Percentiles rank a stretch among this genome's conserved stretches.
Conservation (phyloP, 441 rosid genomes). For the Brassica hybrid region DNA sequence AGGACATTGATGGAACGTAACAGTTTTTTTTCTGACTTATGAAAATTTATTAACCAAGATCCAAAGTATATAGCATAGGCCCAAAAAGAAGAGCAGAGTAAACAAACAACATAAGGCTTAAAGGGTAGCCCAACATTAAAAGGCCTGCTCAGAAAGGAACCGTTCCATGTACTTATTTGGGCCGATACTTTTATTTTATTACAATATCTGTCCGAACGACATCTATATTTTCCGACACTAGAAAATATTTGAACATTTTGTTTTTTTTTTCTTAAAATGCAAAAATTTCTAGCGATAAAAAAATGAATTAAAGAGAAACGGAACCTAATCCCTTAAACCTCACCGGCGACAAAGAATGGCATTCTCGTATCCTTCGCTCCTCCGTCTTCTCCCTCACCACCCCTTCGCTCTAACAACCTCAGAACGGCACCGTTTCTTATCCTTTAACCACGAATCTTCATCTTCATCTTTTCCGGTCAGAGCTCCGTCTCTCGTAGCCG, state of each 20-base stretch:
- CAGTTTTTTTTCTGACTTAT: too few relatives aligned
- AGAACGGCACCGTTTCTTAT: constrained; percentile 29
- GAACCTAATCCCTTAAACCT: constrained; percentile 58
- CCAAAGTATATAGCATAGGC: too few relatives aligned
- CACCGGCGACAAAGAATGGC: constrained; percentile 48
- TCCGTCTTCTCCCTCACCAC: constrained; percentile 49
- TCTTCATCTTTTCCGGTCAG: constrained; percentile 19
- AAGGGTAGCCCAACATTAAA: too few relatives aligned
- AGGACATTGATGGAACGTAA: too few relatives aligned
- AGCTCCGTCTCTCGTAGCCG: constrained; percentile 25
- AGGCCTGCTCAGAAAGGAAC: too few relatives aligned
- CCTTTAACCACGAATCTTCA: constrained; percentile 19
- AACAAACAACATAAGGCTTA: too few relatives aligned
- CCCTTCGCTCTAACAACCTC: constrained; percentile 30
- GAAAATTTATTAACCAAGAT: too few relatives aligned
- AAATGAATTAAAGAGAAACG: background rate
- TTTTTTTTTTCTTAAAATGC: too few relatives aligned
- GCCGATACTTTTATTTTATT: constrained; percentile 16
- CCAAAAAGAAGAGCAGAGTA: too few relatives aligned
- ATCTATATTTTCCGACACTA: background rate
- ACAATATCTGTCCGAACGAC: background rate
- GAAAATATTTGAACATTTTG: background rate
- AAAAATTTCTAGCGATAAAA: background rate
- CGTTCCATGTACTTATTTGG: background rate
- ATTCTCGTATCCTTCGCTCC: constrained; percentile 43